Evolutionary conservation across 257 asterid species (phyloP), one percentile per base, ranked within the genome.

Genomic region (Scutellaria minor): DNA sequence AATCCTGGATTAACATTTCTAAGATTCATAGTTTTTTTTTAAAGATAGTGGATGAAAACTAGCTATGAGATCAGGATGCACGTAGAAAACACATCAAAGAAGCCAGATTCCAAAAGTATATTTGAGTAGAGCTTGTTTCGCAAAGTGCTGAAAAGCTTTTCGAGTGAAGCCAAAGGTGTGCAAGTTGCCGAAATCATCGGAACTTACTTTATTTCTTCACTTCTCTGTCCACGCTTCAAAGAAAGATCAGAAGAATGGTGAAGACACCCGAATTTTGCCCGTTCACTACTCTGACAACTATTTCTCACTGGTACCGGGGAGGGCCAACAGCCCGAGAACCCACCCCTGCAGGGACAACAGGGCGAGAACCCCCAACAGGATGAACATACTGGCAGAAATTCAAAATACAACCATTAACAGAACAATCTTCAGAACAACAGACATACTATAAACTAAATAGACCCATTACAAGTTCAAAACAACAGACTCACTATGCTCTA

Each of bases 241-340:
- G 48, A 68, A 86, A 67, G 86, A 80, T 47, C 11, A 18, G 40
- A 76, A 77, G 71, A 73, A 83, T 10, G 82, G 80, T 5, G 87
- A 83, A 64, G 99, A 89, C 72, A 86, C 93, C 31, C 78, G 99
- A 54, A 85, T 91, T 58, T 84, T 94, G 80, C 99, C 96, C 13
- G 94, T 91, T 77, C 98, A 91, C 80, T 94, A 94, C 82, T 94
- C 98, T 1, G 88, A 91, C 79, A 94, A 94, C 89, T 95, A 91
- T 70, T 90, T 95, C 81, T 95, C 98, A n/a, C 78, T 95, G 37
- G 96, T 85, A 22, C 99, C 98, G 0, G 98, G 97, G 5, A n/a
- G n/a, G n/a, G n/a, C n/a, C n/a, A n/a, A n/a, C n/a, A n/a, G n/a
- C n/a, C n/a, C n/a, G n/a, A n/a, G n/a, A n/a, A n/a, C n/a, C n/a